phyloP scores from a whole-genome alignment of 2,329 filamentous ascomycete species.

The Ramichloridium luteum region DNA sequence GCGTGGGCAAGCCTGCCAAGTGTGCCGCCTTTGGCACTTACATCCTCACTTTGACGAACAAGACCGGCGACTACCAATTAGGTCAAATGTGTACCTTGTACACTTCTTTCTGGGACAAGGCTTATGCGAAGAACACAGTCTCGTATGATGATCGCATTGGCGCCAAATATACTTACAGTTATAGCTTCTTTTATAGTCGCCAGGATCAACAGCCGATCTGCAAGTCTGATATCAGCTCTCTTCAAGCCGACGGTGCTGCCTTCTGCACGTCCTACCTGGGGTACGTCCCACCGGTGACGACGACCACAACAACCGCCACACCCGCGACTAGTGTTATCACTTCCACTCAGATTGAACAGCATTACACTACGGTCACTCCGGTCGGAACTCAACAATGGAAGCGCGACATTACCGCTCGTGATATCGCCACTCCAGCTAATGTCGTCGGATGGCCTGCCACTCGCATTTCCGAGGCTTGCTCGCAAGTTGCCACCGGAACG shows the following conservation, averaged over 20 bases:
- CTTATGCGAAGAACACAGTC: not conserved
- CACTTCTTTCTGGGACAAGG: not conserved
- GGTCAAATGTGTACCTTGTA: not conserved
- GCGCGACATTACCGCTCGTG: not conserved
- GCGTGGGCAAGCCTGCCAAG: too few species aligned
- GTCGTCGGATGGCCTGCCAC: not conserved
- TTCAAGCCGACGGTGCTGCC: too few species aligned
- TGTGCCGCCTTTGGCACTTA: conserved; percentile 1
- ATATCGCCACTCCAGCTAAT: not conserved
- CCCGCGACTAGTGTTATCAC: too few species aligned
- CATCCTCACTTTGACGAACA: not conserved
- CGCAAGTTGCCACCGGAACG: not conserved
- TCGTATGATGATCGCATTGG: not conserved
- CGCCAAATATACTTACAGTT: not conserved
- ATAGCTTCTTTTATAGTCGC: conserved; percentile 1
- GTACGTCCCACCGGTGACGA: too few species aligned
- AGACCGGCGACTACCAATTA: not conserved
- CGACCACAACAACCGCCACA: too few species aligned
- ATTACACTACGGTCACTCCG: too few species aligned
- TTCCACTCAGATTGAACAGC: too few species aligned
- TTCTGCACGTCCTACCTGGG: too few species aligned
- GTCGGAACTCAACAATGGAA: too few species aligned
- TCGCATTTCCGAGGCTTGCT: conserved; percentile 1
- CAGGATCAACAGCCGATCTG: not conserved
- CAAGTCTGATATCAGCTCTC: too few species aligned